These are phyloP conservation scores for Vanrija humicola DNA, from an alignment of 1,284 basidiomycete genomes.

Conservation along the genomic window DNA sequence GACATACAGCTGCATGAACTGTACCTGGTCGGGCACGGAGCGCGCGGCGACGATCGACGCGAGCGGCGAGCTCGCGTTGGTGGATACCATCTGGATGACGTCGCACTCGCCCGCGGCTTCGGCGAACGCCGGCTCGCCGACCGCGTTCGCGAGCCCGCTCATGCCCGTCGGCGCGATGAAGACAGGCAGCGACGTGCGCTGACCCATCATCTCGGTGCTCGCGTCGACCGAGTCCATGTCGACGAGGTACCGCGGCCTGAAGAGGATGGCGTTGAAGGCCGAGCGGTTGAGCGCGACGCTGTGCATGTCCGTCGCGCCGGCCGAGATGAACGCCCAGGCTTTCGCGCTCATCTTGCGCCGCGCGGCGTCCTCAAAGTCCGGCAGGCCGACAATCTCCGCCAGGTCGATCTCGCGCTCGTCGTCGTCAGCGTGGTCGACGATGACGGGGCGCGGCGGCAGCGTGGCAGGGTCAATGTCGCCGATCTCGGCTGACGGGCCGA, in stretches of 20 bases:
- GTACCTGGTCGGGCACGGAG: conserved; percentile 27
- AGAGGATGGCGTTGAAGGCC: conserved; percentile 44
- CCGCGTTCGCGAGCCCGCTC: conserved; percentile 46
- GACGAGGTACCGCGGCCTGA: conserved; percentile 45
- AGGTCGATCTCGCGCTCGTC: conserved; percentile 33
- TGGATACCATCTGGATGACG: conserved; percentile 49
- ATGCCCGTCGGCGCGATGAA: conserved; percentile 50
- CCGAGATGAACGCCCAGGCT: conserved; percentile 48
- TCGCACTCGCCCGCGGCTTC: conserved; percentile 41
- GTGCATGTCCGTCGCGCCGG: conserved; percentile 45
- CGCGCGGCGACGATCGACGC: conserved; percentile 37
- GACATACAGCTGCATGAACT: conserved; percentile 51
- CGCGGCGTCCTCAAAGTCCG: conserved; percentile 48
- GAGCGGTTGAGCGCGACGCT: conserved; percentile 43
- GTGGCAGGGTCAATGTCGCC: conserved; percentile 33
- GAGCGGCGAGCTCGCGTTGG: conserved; percentile 46
- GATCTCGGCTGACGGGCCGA: conserved; percentile 26
- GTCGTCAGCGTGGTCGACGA: conserved; percentile 8
- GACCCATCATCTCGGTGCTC: conserved; percentile 39
- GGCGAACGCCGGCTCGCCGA: conserved; percentile 43
- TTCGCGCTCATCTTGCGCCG: conserved; percentile 37
- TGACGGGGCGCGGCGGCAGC: conserved; percentile 19
- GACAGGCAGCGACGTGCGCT: conserved; percentile 39
- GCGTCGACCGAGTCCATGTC: conserved; percentile 45
- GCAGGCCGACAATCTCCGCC: conserved; percentile 44